Evolutionary conservation across 257 asterid species (phyloP).

Genomic region (Fraxinus quadrangulata): DNA sequence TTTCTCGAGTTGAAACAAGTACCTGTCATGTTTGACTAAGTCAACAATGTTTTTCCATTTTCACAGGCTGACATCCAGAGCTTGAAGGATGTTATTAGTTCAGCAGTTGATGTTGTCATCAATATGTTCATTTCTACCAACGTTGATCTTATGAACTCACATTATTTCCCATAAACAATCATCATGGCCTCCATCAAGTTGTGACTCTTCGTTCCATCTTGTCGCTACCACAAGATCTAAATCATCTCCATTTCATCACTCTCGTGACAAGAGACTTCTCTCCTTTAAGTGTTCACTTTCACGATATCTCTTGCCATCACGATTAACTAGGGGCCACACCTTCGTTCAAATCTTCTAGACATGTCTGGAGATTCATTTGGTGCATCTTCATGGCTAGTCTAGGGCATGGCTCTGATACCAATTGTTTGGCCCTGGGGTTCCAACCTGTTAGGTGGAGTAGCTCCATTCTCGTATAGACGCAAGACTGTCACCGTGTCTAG

Average conservation of each 20-base stretch:
- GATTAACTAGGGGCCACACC: not conserved
- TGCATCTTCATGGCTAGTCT: not conserved
- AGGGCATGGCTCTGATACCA: not conserved
- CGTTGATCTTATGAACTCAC: slow-evolving; percentile 40
- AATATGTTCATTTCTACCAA: slow-evolving; percentile 48
- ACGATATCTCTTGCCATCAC: not conserved
- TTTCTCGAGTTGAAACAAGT: not conserved
- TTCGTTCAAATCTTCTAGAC: not conserved
- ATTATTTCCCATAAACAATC: not conserved
- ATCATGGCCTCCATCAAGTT: not conserved
- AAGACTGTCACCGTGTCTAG: not conserved
- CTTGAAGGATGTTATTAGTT: slow-evolving; percentile 78
- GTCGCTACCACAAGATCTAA: not conserved
- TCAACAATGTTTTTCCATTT: slow-evolving; percentile 18
- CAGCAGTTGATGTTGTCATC: slow-evolving; percentile 69
- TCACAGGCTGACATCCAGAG: slow-evolving; percentile 66
- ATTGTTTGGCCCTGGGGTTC: not conserved
- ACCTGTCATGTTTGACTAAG: slow-evolving; percentile 12
- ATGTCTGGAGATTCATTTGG: not conserved
- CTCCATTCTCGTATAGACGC: not conserved
- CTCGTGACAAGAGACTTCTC: not conserved
- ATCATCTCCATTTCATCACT: not conserved
- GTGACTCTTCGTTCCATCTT: not conserved
- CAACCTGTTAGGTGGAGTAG: not conserved
- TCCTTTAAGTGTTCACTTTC: not conserved